Evolutionary conservation across 2,329 filamentous ascomycete genomes (phyloP).

Genomic region (Pseudopithomyces chartarum): DNA sequence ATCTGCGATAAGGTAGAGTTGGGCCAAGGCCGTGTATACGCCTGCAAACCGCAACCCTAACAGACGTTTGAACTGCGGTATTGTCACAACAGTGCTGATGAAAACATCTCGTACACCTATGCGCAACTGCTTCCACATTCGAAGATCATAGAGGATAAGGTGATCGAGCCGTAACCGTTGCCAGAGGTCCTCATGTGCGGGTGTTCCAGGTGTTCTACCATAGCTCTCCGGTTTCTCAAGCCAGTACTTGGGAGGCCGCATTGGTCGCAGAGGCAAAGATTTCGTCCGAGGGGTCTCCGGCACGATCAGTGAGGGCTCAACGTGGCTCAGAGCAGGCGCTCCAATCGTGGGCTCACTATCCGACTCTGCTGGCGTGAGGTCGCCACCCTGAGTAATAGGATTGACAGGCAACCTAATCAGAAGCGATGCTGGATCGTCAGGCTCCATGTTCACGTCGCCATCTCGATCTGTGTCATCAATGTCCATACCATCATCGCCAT

Average conservation of each 20-base stretch:
- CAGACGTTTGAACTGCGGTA: conserved; percentile 94
- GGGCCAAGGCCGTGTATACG: conserved; percentile 89
- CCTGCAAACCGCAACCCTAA: conserved; percentile 92
- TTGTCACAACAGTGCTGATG: conserved; percentile 93
- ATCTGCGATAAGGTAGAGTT: conserved; percentile 94
- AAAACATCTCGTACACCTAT: conserved; percentile 91
- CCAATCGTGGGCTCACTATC: conserved; percentile 67
- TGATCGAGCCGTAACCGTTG: conserved; percentile 90
- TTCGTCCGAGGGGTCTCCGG: conserved; percentile 74
- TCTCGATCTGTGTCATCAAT: conserved; percentile 50
- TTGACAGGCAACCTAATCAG: conserved; percentile 77
- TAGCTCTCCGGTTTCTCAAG: conserved; percentile 77
- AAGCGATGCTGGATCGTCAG: conserved; percentile 68
- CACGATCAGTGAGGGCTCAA: conserved; percentile 71
- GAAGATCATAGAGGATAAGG: conserved; percentile 90
- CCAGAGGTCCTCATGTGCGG: conserved; percentile 83
- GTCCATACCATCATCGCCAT: conserved; percentile 57
- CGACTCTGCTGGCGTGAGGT: conserved; percentile 71
- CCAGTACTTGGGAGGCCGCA: conserved; percentile 82
- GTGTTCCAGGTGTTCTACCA: conserved; percentile 64
- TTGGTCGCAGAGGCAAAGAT: conserved; percentile 53
- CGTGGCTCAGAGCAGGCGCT: conserved; percentile 66
- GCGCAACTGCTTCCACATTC: conserved; percentile 95
- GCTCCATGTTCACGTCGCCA: conserved; percentile 57
- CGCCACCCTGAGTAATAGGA: conserved; percentile 51